Conservation (phyloP, 2,329 filamentous ascomycete genomes). For the Verticillium dahliae region DNA sequence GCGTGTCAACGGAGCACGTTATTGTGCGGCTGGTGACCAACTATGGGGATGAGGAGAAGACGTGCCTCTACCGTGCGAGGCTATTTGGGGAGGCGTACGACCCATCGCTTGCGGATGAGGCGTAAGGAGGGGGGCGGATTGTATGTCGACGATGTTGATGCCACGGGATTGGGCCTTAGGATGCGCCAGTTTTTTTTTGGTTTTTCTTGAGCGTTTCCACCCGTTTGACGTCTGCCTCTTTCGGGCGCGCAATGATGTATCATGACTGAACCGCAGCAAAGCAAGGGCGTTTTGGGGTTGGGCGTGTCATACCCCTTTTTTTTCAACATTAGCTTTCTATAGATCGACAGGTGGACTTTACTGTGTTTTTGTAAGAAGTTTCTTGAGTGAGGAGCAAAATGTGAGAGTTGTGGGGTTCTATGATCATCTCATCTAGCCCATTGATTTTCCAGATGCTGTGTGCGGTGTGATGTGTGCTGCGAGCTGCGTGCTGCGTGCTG, state of each 20-base stretch:
- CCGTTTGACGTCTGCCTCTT: background rate
- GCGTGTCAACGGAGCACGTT: constrained; percentile 43
- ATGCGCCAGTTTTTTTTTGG: background rate
- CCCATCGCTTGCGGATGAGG: background rate
- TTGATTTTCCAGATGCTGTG: background rate
- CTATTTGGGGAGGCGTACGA: constrained; percentile 41
- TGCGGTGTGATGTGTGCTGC: too few relatives aligned
- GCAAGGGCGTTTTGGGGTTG: background rate
- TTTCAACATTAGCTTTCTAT: background rate
- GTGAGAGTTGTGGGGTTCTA: background rate
- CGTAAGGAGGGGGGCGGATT: background rate
- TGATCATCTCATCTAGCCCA: background rate
- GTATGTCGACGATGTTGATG: background rate
- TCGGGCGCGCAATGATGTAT: background rate
- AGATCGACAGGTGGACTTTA: background rate
- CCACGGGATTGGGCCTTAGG: background rate
- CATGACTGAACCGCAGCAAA: background rate
- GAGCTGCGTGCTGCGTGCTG: background rate
- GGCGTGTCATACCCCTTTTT: background rate
- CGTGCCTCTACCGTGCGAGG: constrained; percentile 59
- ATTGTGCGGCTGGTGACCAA: constrained; percentile 52
- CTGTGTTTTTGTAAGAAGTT: background rate
- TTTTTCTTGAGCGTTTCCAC: background rate
- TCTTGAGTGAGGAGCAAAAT: background rate
- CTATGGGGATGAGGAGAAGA: constrained; percentile 50